Evolutionary conservation across 495 filamentous ascomycete species (phyloP).

Genomic region (Chaetomium tenue): DNA sequence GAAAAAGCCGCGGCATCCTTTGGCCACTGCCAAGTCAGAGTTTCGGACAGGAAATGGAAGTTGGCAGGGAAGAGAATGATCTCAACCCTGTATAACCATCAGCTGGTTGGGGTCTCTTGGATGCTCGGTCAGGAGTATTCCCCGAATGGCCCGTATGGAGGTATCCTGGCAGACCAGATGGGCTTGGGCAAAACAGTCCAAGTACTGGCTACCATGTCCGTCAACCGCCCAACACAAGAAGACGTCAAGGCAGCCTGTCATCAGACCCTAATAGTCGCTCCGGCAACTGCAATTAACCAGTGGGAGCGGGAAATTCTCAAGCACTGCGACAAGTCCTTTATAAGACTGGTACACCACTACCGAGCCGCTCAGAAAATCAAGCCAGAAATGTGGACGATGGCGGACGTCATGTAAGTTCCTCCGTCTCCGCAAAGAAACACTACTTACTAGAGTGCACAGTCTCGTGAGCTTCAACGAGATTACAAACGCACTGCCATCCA

Average conservation of each 20-base stretch:
- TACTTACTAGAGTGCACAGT: neutral
- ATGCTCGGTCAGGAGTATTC: constrained; percentile 10
- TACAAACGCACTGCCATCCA: neutral
- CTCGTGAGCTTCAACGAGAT: constrained; percentile 9
- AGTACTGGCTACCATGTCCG: constrained; percentile 1
- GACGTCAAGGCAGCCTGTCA: neutral
- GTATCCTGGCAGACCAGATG: constrained; percentile 10
- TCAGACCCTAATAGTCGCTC: constrained; percentile 9
- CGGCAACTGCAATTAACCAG: constrained; percentile 7
- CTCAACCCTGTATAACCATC: constrained; percentile 4
- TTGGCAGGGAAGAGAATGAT: neutral
- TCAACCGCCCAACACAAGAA: neutral
- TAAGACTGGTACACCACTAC: neutral
- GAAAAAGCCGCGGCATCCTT: neutral
- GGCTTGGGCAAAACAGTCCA: constrained; percentile 13
- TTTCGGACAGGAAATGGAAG: neutral
- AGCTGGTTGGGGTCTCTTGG: constrained; percentile 1
- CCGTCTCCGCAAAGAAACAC: too few species aligned
- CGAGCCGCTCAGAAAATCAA: neutral
- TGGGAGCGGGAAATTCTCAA: constrained; percentile 1
- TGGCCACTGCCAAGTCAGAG: neutral
- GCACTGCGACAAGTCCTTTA: constrained; percentile 9
- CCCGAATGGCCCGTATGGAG: neutral
- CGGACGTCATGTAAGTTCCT: constrained; percentile 6
- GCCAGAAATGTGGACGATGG: neutral